phyloP scores from a whole-genome alignment of 345 rosid species.

The Eucalyptus shirleyi region DNA sequence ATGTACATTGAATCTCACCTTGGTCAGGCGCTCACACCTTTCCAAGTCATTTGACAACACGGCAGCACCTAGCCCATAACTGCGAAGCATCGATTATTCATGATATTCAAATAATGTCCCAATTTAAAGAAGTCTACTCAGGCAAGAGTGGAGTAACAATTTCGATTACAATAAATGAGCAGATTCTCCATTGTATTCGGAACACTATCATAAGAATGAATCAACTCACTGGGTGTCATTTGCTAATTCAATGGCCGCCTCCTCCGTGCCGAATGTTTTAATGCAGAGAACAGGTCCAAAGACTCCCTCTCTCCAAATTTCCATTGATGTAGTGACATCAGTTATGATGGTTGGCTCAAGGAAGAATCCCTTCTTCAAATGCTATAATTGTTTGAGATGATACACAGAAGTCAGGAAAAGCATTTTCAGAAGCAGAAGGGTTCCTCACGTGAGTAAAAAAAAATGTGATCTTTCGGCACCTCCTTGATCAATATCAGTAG shows the following conservation, averaged over 20 bases:
- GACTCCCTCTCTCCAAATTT: constrained; percentile 98
- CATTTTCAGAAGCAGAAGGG: neutral
- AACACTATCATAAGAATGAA: neutral
- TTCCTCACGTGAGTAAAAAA: neutral
- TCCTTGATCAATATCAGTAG: no score
- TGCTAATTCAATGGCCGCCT: constrained; percentile 47
- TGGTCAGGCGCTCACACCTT: constrained; percentile 84
- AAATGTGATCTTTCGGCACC: no score
- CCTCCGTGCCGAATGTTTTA: constrained; percentile 79
- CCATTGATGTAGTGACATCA: constrained; percentile 73
- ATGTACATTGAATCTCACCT: neutral
- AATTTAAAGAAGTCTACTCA: neutral
- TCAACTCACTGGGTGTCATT: constrained; percentile 13
- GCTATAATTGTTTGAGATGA: constrained; percentile 25
- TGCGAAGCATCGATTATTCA: neutral
- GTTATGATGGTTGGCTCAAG: constrained; percentile 69
- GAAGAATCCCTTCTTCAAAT: constrained; percentile 67
- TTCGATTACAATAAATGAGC: neutral
- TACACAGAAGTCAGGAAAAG: neutral
- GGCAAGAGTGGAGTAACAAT: neutral
- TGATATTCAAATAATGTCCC: neutral
- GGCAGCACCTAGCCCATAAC: constrained; percentile 77
- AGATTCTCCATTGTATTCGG: neutral
- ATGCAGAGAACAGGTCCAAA: constrained; percentile 94
- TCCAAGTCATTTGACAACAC: constrained; percentile 84